Evolutionary conservation across 1,139 yeast genomes (phyloP).

Genomic region (Taphrina communis): DNA sequence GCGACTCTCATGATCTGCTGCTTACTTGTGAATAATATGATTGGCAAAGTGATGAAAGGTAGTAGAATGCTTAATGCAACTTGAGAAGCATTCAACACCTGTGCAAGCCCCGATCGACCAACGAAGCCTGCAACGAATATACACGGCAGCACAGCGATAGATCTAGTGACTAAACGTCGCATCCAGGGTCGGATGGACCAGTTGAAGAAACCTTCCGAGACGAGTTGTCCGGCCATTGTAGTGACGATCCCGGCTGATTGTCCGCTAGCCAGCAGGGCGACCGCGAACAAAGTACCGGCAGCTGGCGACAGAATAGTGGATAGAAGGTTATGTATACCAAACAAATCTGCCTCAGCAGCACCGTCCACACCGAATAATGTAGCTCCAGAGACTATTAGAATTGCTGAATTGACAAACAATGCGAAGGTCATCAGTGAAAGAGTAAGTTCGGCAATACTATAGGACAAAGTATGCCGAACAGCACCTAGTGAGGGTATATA

Average conservation of each 20-base stretch:
- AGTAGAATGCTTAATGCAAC: slow-evolving; percentile 82
- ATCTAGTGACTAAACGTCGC: slow-evolving; percentile 80
- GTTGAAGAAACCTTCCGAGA: slow-evolving; percentile 86
- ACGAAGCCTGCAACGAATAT: slow-evolving; percentile 73
- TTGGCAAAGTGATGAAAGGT: slow-evolving; percentile 90
- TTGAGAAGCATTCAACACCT: slow-evolving; percentile 81
- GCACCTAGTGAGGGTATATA: slow-evolving; percentile 76
- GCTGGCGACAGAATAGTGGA: slow-evolving; percentile 78
- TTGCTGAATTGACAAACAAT: slow-evolving; percentile 82
- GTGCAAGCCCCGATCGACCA: slow-evolving; percentile 85
- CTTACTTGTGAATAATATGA: slow-evolving; percentile 80
- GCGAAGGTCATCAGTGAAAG: slow-evolving; percentile 80
- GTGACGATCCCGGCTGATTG: slow-evolving; percentile 98
- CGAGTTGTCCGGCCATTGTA: slow-evolving; percentile 96
- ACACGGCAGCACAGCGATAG: slow-evolving; percentile 88
- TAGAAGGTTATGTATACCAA: slow-evolving; percentile 79
- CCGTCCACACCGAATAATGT: slow-evolving; percentile 71
- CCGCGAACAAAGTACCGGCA: slow-evolving; percentile 90
- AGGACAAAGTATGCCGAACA: slow-evolving; percentile 69
- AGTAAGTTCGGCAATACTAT: slow-evolving; percentile 75
- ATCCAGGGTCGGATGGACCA: slow-evolving; percentile 89
- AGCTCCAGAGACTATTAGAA: slow-evolving; percentile 83
- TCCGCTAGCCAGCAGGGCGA: slow-evolving; percentile 92
- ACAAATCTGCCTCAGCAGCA: slow-evolving; percentile 84
- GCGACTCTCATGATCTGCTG: slow-evolving; percentile 77